These are phyloP conservation scores for Gossypium arboreum DNA, from an alignment of 345 rosid species.

Conservation along the genomic window DNA sequence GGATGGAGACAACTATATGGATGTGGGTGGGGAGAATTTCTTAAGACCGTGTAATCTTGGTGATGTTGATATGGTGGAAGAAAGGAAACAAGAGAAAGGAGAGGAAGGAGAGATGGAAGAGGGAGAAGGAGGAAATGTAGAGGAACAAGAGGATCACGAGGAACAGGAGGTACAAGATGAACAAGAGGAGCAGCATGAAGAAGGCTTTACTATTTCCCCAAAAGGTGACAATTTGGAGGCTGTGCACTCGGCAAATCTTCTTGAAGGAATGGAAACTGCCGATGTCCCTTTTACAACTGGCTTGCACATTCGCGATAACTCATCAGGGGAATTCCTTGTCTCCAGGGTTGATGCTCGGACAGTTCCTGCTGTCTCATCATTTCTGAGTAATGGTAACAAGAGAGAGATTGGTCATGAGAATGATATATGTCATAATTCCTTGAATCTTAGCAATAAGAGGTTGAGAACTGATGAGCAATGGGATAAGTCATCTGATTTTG, in stretches of 20 bases:
- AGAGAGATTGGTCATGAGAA: conserved; percentile 56
- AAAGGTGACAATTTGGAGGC: conserved; percentile 43
- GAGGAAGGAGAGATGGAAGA: conserved; percentile 28
- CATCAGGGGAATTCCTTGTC: conserved; percentile 54
- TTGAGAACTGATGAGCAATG: conserved; percentile 55
- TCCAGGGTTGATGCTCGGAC: conserved; percentile 51
- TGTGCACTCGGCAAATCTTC: conserved; percentile 48
- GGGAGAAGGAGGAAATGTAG: conserved; percentile 37
- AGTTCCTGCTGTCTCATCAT: conserved; percentile 45
- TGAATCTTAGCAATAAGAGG: conserved; percentile 57
- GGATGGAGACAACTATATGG: conserved; percentile 33
- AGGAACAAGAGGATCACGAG: conserved; percentile 24
- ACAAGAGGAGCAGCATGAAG: conserved; percentile 28
- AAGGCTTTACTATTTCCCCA: conserved; percentile 42
- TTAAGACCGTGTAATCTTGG: conserved; percentile 43
- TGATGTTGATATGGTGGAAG: conserved; percentile 21
- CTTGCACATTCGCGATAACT: conserved; percentile 41
- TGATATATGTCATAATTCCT: conserved; percentile 43
- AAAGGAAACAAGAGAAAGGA: conserved; percentile 23
- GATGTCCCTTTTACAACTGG: conserved; percentile 51
- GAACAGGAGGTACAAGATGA: background rate
- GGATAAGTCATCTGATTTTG: conserved; percentile 46
- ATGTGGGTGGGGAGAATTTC: conserved; percentile 29
- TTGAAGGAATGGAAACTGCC: conserved; percentile 54
- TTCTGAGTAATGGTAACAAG: conserved; percentile 51